Evolutionary conservation across 495 filamentous ascomycete genomes (phyloP), one percentile per base, ranked within the genome.

Genomic region (Thozetella sp.): DNA sequence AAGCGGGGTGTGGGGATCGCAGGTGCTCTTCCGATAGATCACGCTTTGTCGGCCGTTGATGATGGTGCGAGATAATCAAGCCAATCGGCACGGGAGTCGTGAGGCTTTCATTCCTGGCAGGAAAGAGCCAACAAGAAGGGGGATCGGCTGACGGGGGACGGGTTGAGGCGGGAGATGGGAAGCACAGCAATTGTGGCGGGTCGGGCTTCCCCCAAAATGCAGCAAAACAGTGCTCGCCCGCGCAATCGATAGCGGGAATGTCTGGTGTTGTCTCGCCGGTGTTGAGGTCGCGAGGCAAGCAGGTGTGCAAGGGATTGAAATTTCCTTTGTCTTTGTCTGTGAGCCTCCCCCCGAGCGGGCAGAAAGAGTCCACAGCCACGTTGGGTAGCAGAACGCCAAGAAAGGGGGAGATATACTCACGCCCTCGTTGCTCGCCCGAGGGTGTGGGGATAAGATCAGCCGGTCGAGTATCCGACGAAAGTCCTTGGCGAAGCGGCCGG

Each of bases 331-430:
- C 45, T 19, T 26, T 50, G 51, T 54, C 27, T 26, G 23, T 54
- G 52, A 12, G 23, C n/a, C n/a, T n/a, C 20, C 20, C 43, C 43
- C 43, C 43, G 43, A 48, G 10, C 43, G n/a, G n/a, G n/a, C n/a
- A n/a, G n/a, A n/a, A 11, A 37, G 30, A 48, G 43, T 20, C 43
- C 43, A 48, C 43, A 48, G 60, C 60, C 63, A 61, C 59, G 65
- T 72, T 64, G 59, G 69, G 67, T 72, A 58, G 67, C 66, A 62
- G 67, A 67, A 63, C 52, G 59, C 66, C 60, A 60, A 72, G 64
- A 72, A 68, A 72, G 65, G 69, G 64, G 69, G 43, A 48, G 43
- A 10, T 48, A 48, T 48, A 48, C 43, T 10, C 43, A 48, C 43
- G n/a, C 43, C 43, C 43, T n/a, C 30, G 30, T 48, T n/a, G 11